Evolutionary conservation across 495 filamentous ascomycete species (phyloP), one percentile per base, ranked within the genome.

Genomic region (Penicillium egyptiacum): DNA sequence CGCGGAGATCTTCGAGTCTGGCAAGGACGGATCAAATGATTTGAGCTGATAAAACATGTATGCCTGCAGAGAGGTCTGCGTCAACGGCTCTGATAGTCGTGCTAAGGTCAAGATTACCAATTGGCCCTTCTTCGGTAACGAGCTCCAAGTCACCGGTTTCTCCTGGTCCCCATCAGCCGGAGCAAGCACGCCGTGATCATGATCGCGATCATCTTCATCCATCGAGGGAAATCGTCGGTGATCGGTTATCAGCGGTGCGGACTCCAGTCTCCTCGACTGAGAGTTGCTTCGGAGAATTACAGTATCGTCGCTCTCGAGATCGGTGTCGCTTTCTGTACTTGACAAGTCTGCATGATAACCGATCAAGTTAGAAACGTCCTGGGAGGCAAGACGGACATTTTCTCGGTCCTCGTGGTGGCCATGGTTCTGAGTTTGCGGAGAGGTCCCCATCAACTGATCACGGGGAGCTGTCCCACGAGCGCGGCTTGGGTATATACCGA

Each of bases 1-100:
- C 10, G 79, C 78, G 0, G 90, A 86, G 63, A 94, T 91, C 2
- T 78, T 79, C 3, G 87, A 82, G 58, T 86, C 81, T 3, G 86
- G 77, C 22, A 88, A 73, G 19, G 72, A 80, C 8, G 81, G 81
- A 51, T 87, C 79, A 56, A 88, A 88, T 52, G 85, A 89, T 59
- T 79, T 82, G 4, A 89, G 76, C 69, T 88, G 85, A 60, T 88
- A 88, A 63, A 88, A 89, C 78, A 92, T 80, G 67, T 90, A 92
- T 60, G 78, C 79, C 64, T 88, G 86, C 46, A 94, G 71, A 44
- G 85, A 89, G 2, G 87, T 91, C 65, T 92, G 88, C 1, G 88
- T 84, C 14, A 94, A 75, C 4, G 90, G 90, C 64, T 94, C 90
- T 20, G 88, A 89, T 30, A 94, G 73, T 30, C 90, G 81, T 9